Evolutionary conservation across 306 rosid genomes (phyloP).

Genomic region (Sicyos edulis): DNA sequence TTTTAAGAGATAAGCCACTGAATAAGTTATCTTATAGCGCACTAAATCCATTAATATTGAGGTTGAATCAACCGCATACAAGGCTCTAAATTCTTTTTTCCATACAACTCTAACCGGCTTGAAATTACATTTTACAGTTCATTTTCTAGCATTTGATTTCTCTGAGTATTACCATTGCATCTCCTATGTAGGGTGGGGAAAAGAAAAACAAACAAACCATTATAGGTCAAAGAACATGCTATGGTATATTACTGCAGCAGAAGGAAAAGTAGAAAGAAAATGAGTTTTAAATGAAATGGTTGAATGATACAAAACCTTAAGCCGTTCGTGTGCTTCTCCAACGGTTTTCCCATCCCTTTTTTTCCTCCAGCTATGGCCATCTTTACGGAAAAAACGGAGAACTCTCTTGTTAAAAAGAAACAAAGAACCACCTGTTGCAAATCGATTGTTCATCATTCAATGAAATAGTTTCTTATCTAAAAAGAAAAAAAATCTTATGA

Average conservation of each 20-base stretch:
- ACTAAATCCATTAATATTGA: not conserved
- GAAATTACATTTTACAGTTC: not conserved
- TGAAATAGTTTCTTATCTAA: no score
- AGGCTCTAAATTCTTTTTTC: not conserved
- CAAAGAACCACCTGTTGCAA: conserved; percentile 68
- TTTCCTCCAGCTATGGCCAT: conserved; percentile 91
- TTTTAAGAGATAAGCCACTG: not conserved
- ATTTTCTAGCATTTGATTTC: no score
- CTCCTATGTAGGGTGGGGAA: not conserved
- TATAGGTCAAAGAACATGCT: not conserved
- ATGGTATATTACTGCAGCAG: not conserved
- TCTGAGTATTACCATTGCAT: not conserved
- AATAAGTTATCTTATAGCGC: conserved; percentile 3
- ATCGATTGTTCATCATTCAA: no score
- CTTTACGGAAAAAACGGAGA: conserved; percentile 87
- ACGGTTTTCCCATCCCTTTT: conserved; percentile 87
- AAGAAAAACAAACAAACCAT: not conserved
- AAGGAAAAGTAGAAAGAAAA: not conserved
- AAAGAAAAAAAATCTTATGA: no score
- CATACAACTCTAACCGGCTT: not conserved
- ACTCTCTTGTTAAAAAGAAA: conserved; percentile 80
- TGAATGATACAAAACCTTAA: conserved; percentile 54
- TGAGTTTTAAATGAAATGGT: not conserved
- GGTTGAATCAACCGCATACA: not conserved
- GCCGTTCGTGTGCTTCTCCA: conserved; percentile 92